Evolutionary conservation across 1,139 yeast genomes (phyloP).

Genomic region (Ogataea hybrid): DNA sequence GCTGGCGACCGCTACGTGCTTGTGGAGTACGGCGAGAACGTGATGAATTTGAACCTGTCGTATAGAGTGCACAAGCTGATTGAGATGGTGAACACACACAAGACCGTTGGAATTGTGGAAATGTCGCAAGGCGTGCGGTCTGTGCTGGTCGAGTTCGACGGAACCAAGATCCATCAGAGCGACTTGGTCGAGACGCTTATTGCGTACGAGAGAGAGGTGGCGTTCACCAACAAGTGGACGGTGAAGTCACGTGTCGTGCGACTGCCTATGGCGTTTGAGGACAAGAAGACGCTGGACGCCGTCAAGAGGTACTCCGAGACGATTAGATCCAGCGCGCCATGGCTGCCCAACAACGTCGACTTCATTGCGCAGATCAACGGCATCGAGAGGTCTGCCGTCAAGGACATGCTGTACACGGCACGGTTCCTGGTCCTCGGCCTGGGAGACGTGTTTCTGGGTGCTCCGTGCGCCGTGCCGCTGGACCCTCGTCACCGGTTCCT

Average conservation of each 20-base stretch:
- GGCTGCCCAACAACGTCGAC: slow-evolving; percentile 97
- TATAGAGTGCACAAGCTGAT: slow-evolving; percentile 84
- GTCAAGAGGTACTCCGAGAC: slow-evolving; percentile 92
- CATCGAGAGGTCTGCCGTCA: slow-evolving; percentile 69
- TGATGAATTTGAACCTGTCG: slow-evolving; percentile 78
- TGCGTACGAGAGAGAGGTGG: slow-evolving; percentile 72
- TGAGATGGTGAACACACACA: slow-evolving; percentile 61
- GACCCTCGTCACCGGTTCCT: slow-evolving; percentile 93
- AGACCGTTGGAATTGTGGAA: slow-evolving; percentile 79
- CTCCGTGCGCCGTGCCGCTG: slow-evolving; percentile 97
- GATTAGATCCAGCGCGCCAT: slow-evolving; percentile 88
- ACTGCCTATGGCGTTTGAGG: slow-evolving; percentile 97
- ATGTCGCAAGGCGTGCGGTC: slow-evolving; percentile 98
- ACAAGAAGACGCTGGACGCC: slow-evolving; percentile 80
- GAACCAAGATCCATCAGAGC: slow-evolving; percentile 54
- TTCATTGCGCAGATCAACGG: slow-evolving; percentile 88
- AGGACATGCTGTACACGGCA: slow-evolving; percentile 83
- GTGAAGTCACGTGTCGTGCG: slow-evolving; percentile 79
- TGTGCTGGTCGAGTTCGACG: slow-evolving; percentile 80
- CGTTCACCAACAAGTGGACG: slow-evolving; percentile 76
- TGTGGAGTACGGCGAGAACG: slow-evolving; percentile 89
- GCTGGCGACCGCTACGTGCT: slow-evolving; percentile 94
- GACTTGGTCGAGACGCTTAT: slow-evolving; percentile 61
- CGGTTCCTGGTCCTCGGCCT: slow-evolving; percentile 89
- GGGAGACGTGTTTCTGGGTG: slow-evolving; percentile 97